Evolutionary conservation across 139 green algal genomes (phyloP).

Genomic region (Medakamo hakoo): DNA sequence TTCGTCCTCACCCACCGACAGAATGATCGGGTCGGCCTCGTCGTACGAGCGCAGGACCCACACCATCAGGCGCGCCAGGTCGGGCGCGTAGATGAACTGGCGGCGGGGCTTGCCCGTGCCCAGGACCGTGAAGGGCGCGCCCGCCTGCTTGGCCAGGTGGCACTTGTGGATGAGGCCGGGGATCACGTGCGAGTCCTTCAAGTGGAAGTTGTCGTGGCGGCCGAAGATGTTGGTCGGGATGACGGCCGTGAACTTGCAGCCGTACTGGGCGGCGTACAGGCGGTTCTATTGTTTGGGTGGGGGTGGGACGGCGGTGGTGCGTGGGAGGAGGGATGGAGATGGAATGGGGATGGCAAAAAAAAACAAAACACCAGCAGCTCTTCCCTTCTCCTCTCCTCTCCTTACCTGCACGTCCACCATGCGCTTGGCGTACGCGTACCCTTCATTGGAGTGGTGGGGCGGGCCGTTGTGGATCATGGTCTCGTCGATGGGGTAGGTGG

Average conservation of each 20-base stretch:
- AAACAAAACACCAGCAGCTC: too few species aligned
- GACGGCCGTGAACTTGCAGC: slow-evolving; percentile 35
- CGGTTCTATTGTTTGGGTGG: too few species aligned
- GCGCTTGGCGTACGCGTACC: slow-evolving; percentile 34
- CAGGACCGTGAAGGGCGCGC: slow-evolving; percentile 24
- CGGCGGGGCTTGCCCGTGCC: slow-evolving; percentile 22
- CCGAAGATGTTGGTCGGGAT: slow-evolving; percentile 65
- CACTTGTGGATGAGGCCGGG: slow-evolving; percentile 45
- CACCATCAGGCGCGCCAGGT: slow-evolving; percentile 24
- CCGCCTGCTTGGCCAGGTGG: slow-evolving; percentile 35
- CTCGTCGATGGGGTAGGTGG: slow-evolving; percentile 37
- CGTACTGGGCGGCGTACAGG: slow-evolving; percentile 20
- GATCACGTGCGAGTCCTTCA: slow-evolving; percentile 43
- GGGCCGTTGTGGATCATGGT: slow-evolving; percentile 36
- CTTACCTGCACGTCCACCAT: slow-evolving; percentile 35
- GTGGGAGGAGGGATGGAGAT: too few species aligned
- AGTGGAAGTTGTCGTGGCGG: slow-evolving; percentile 53
- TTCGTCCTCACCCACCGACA: slow-evolving; percentile 25
- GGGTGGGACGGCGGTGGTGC: too few species aligned
- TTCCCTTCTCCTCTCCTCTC: too few species aligned
- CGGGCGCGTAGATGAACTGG: slow-evolving; percentile 12
- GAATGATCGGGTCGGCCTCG: slow-evolving; percentile 33
- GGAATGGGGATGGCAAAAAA: too few species aligned
- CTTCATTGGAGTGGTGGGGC: slow-evolving; percentile 31
- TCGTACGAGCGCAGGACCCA: slow-evolving; percentile 25